phyloP scores from a whole-genome alignment of 345 rosid species.

The Sonneratia caseolaris region DNA sequence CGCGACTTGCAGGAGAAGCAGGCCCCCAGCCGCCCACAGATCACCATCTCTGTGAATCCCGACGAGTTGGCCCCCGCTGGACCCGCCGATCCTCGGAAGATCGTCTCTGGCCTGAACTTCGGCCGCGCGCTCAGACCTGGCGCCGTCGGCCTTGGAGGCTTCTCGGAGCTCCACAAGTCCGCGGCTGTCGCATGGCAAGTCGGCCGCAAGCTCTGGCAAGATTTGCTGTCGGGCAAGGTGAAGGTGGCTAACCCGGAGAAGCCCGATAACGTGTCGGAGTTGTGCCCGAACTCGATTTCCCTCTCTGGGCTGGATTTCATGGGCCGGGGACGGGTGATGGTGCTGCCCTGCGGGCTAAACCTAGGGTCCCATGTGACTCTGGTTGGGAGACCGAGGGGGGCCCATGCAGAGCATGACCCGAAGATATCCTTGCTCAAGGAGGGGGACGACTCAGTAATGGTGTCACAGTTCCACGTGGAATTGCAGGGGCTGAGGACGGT shows the following conservation, averaged over 20 bases:
- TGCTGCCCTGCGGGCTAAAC: slow-evolving; percentile 78
- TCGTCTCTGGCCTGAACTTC: slow-evolving; percentile 51
- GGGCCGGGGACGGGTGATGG: slow-evolving; percentile 38
- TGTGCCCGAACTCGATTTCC: slow-evolving; percentile 59
- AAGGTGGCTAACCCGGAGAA: slow-evolving; percentile 6
- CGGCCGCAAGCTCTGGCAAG: slow-evolving; percentile 66
- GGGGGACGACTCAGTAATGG: slow-evolving; percentile 39
- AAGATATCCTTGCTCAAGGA: slow-evolving; percentile 39
- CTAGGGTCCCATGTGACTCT: slow-evolving; percentile 80
- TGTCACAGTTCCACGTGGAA: slow-evolving; percentile 83
- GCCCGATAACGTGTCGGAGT: slow-evolving; percentile 26
- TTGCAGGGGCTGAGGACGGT: slow-evolving; percentile 74
- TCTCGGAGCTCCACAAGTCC: slow-evolving; percentile 62
- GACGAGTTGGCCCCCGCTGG: slow-evolving; percentile 18
- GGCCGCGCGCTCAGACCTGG: slow-evolving; percentile 40
- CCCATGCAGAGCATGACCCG: slow-evolving; percentile 50
- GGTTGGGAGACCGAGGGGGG: slow-evolving; percentile 68
- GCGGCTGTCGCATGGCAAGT: slow-evolving; percentile 68
- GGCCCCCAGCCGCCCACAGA: slow-evolving; percentile 53
- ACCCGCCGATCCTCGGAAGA: slow-evolving; percentile 11
- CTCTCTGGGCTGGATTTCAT: slow-evolving; percentile 51
- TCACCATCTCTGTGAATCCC: slow-evolving; percentile 31
- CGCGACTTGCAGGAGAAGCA: slow-evolving; percentile 26
- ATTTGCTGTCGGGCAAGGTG: slow-evolving; percentile 41
- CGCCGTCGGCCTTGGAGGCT: slow-evolving; percentile 44